phyloP scores from a whole-genome alignment of 2,329 filamentous ascomycete species.

The Colletotrichum sp. region DNA sequence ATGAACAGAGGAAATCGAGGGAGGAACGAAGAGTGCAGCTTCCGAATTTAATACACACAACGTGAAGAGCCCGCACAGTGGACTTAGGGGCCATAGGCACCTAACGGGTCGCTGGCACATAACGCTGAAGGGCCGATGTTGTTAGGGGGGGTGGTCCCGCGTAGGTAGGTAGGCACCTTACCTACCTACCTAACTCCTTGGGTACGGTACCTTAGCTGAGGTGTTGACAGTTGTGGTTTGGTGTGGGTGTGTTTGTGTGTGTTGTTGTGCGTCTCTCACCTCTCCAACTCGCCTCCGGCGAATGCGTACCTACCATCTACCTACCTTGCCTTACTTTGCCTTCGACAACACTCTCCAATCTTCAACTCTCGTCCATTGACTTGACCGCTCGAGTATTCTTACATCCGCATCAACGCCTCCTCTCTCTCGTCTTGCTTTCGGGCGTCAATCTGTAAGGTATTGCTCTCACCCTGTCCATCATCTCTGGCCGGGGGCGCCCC shows the following conservation, averaged over 20 bases:
- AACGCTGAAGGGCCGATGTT: too few relatives aligned
- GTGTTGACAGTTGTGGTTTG: background rate
- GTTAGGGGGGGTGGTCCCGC: too few relatives aligned
- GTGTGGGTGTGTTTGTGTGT: background rate
- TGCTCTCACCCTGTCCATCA: background rate
- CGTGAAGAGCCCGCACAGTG: too few relatives aligned
- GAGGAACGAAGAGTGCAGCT: too few relatives aligned
- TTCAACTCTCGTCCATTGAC: background rate
- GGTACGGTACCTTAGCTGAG: background rate
- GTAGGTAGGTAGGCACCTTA: background rate
- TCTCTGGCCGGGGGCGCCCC: background rate
- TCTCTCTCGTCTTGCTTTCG: background rate
- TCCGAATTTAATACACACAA: too few relatives aligned
- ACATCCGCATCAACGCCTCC: background rate
- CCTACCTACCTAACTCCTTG: background rate
- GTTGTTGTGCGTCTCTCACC: background rate
- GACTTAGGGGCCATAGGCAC: too few relatives aligned
- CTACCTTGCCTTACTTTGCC: background rate
- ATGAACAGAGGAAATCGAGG: too few relatives aligned
- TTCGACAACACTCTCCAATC: background rate
- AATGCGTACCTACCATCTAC: background rate
- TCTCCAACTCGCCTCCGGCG: background rate
- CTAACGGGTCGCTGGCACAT: too few relatives aligned
- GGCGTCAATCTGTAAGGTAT: background rate
- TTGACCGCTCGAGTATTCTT: background rate